Evolutionary conservation across 2,329 filamentous ascomycete species (phyloP).

Genomic region (Coniochaeta hoffmannii): DNA sequence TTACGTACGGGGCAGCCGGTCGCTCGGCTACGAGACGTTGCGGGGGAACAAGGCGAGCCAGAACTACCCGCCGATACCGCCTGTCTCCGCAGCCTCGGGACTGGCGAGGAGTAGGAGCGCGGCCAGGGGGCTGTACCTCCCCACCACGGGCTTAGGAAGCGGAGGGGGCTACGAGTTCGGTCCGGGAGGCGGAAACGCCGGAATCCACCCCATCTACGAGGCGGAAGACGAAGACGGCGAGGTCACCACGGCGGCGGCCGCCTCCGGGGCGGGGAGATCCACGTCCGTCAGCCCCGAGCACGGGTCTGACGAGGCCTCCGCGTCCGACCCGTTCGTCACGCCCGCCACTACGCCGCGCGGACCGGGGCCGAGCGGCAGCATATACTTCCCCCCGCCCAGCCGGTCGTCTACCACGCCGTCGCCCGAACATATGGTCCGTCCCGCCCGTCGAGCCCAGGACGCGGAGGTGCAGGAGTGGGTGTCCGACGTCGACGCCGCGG

Average conservation of each 20-base stretch:
- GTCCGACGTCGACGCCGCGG: constrained; percentile 45
- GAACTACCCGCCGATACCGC: constrained; percentile 9
- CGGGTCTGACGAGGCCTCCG: constrained; percentile 15
- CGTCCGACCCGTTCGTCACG: constrained; percentile 46
- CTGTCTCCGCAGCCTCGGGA: background rate
- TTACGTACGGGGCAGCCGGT: constrained; percentile 28
- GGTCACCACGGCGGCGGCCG: constrained; percentile 12
- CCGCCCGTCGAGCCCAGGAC: constrained; percentile 29
- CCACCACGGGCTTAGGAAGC: constrained; percentile 16
- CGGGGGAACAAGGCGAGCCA: constrained; percentile 16
- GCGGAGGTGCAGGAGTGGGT: constrained; percentile 53
- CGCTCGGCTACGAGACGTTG: constrained; percentile 44
- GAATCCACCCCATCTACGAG: constrained; percentile 52
- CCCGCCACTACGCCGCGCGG: constrained; percentile 20
- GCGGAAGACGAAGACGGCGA: constrained; percentile 45
- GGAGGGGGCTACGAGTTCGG: constrained; percentile 20
- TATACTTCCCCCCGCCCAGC: background rate
- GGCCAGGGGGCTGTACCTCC: constrained; percentile 29
- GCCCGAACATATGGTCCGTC: constrained; percentile 20
- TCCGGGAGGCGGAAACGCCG: constrained; percentile 20
- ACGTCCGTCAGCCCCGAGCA: constrained; percentile 9
- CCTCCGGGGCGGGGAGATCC: background rate
- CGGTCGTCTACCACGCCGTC: constrained; percentile 12
- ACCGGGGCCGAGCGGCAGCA: constrained; percentile 6
- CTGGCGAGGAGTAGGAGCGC: constrained; percentile 14